A percentile compares a stretch with the other conserved stretches of the same genome.
These are phyloP conservation scores for Obba rivulosa DNA, from an alignment of 768 basidiomycete species.

Conservation along the genomic window DNA sequence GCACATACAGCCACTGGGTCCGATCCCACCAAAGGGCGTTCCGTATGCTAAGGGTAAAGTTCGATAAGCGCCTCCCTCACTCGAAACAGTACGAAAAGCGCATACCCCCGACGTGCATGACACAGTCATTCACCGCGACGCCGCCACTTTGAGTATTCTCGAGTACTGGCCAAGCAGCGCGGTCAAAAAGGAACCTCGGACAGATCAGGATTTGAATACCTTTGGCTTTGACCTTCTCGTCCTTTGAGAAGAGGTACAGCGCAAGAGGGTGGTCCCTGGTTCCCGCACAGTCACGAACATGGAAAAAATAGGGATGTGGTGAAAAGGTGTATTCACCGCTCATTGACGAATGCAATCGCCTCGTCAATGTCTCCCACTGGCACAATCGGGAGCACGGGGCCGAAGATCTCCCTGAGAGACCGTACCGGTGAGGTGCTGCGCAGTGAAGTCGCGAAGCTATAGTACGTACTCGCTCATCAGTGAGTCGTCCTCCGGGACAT, in stretches of 20 bases:
- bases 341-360: conserved; percentile 65
- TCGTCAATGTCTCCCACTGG: conserved; percentile 66
- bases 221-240: conserved; percentile 53
- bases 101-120: conserved; percentile 7
- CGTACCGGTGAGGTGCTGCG: not conserved
- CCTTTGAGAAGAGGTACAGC: conserved; percentile 71
- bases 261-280: conserved; percentile 67
- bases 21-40: conserved; percentile 71
- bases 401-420: conserved; percentile 68
- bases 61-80: not conserved
- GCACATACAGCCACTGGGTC: conserved; percentile 63
- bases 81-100: not conserved
- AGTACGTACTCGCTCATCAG: conserved; percentile 68
- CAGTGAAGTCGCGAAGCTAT: not conserved
- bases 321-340: conserved; percentile 33
- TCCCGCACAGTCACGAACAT: not conserved
- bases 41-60: conserved; percentile 40
- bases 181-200: not conserved
- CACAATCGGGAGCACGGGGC: conserved; percentile 73
- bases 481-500: conserved; percentile 58
- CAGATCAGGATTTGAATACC: conserved; percentile 30
- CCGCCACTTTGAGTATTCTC: conserved; percentile 63
- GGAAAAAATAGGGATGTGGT: not conserved
- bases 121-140: not conserved
- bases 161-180: conserved; percentile 34